Base-by-base conservation (phyloP, 2,329 filamentous ascomycete species). In the Fusarium metavorans region DNA sequence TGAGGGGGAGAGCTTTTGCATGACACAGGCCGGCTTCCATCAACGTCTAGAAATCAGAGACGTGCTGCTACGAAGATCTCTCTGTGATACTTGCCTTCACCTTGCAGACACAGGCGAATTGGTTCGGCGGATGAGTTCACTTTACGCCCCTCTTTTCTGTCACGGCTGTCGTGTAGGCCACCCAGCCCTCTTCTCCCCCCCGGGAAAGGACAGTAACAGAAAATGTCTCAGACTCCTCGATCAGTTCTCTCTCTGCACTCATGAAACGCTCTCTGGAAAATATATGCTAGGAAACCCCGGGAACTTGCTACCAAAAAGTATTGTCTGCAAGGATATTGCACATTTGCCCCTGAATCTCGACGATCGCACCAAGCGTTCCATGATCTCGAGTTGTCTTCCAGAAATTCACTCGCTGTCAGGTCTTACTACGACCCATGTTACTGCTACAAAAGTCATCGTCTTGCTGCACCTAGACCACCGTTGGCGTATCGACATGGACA, bases 181-280 rank as follows among this genome's bases (percentile, higher is more conserved):
- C 10, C 58, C 64, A 1, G 68, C 48, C 5, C n/a, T 67, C 11
- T 37, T 71, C 13, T 71, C 67, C 2, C 58, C 58, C 0, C 27
- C 58, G 7, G 8, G 18, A 2, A 6, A 54, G 16, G 5, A 11
- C 5, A 6, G 3, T 4, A 1, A 30, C 0, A 18, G 58, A 6
- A 11, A 25, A 2, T 72, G 64, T 2, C 27, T 72, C 2, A 68
- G 68, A 6, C 2, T 59, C 0, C 10, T 50, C 1, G 68, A 63
- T 0, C 23, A 56, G 5, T 34, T 67, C 32, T 3, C 32, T 1
- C 4, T 54, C 2, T 71, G 63, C 13, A 11, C n/a, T n/a, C 39
- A 43, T 43, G n/a, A 1, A 3, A 30, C 27, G 5, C 13, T 9
- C n/a, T 13, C 4, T 0, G 30, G 1, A 7, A 1, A 2, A 2